Evolutionary conservation across 2,329 filamentous ascomycete genomes (phyloP), one percentile per base, ranked within the genome.

Genomic region (Aspergillus viridinutans): DNA sequence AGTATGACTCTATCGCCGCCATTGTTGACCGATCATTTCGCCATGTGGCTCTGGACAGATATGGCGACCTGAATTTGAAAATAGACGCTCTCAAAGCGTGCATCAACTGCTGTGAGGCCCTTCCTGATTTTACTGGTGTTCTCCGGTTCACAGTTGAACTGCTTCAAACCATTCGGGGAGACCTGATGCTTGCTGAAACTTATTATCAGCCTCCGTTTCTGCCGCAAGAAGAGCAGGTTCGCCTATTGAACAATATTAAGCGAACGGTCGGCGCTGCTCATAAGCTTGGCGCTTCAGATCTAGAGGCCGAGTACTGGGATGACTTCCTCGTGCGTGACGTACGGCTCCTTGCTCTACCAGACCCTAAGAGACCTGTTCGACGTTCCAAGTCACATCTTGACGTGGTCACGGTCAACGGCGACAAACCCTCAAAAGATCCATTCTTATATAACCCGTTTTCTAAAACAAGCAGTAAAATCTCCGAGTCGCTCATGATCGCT

Each of bases 361-460:
- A 79, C 45, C 81, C 82, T 10, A 82, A 83, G 62, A 81, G 82
- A 17, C 87, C 90, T 0, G 82, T 90, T 52, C 81, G 87, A 5
- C 89, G 92, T 66, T 78, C 75, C 20, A 80, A 75, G 56, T 76
- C 74, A 40, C 82, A 84, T 58, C 69, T 85, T 42, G 76, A 79
- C 49, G 71, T 76, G 9, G 75, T 74, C 12, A 73, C 73, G 10
- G 69, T 71, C 7, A 67, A 67, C 8, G 69, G 70, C 45, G 70
- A 78, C 43, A 75, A 75, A 53, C 67, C 74, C 56, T 66, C 76
- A 54, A 76, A 81, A 61, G 91, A 94, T 59, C 94, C 94, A 0
- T 96, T 99, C 65, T 90, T 99, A 56, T 96, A 97, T 70, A 97
- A 97, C 67, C 91, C 94, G 0, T 97, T 97, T 67, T 76, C 92